A percentile compares a stretch with the other conserved stretches of the same genome.
Evolutionary conservation across 768 basidiomycete species (phyloP).

Genomic region (Tulasnella sp.): DNA sequence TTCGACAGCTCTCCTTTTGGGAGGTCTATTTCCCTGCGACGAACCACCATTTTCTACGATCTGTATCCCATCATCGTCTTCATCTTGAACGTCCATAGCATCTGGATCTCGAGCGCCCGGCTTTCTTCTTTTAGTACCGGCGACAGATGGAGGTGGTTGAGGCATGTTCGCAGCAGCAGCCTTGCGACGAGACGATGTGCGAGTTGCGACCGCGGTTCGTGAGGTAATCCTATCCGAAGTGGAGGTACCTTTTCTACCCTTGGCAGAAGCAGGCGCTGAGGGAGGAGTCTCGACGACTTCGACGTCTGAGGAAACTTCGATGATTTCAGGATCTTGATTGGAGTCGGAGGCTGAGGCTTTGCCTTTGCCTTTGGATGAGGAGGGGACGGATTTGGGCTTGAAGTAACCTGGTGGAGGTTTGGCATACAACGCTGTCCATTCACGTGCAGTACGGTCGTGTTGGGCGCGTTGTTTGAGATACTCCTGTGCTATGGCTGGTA

Average conservation of each 20-base stretch:
- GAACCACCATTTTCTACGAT: no score
- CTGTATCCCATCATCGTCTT: background rate
- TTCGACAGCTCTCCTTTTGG: no score
- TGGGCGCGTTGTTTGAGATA: slow-evolving; percentile 49
- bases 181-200: no score
- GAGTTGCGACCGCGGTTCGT: no score
- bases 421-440: slow-evolving; percentile 67
- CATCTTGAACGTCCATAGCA: slow-evolving; percentile 9
- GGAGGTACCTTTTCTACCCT: no score
- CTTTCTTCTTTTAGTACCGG: no score
- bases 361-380: slow-evolving; percentile 3
- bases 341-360: slow-evolving; percentile 3
- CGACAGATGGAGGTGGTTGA: no score
- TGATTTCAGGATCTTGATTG: background rate
- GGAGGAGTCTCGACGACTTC: background rate
- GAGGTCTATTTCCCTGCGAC: no score
- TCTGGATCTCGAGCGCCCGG: background rate
- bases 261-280: no score
- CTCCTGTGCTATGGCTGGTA: slow-evolving; percentile 59
- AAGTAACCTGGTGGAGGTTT: slow-evolving; percentile 32
- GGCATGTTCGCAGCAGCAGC: no score
- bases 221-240: no score
- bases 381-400: slow-evolving; percentile 19
- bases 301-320: slow-evolving; percentile 2
- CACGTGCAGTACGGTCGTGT: slow-evolving; percentile 64